Evolutionary conservation across 805 yeast genomes (phyloP).

Genomic region (Maudiozyma turicensis): DNA sequence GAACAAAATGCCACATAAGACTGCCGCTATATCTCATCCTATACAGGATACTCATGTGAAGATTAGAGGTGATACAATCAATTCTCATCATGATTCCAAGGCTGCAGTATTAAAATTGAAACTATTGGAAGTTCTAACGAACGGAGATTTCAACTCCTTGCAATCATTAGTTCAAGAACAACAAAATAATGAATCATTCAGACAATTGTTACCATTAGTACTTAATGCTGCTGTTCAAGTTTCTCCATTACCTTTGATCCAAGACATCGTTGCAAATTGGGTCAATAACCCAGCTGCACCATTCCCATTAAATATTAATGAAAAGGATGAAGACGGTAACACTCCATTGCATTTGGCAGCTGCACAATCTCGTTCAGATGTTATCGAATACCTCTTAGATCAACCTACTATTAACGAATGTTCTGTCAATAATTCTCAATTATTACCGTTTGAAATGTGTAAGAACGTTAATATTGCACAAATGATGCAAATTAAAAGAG

Average conservation of each 20-base stretch:
- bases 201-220: slow-evolving; percentile 37
- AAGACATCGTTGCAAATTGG: slow-evolving; percentile 35
- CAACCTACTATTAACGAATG: slow-evolving; percentile 74
- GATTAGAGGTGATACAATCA: background rate
- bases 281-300: slow-evolving; percentile 11
- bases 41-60: background rate
- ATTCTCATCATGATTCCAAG: background rate
- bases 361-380: slow-evolving; percentile 58
- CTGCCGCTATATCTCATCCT: background rate
- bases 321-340: slow-evolving; percentile 71
- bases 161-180: slow-evolving; percentile 17
- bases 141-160: slow-evolving; percentile 18
- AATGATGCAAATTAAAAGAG: slow-evolving; percentile 65
- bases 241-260: slow-evolving; percentile 51
- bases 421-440: slow-evolving; percentile 51
- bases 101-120: slow-evolving; percentile 41
- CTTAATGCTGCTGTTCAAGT: slow-evolving; percentile 84
- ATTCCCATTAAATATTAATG: slow-evolving; percentile 49
- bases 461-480: slow-evolving; percentile 54
- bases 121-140: slow-evolving; percentile 49
- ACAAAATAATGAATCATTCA: slow-evolving; percentile 20
- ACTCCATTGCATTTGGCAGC: slow-evolving; percentile 92
- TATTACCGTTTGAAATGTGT: slow-evolving; percentile 79
- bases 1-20: background rate
- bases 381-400: slow-evolving; percentile 56